phyloP scores from a whole-genome alignment of 495 filamentous ascomycete genomes.

The Penicillium steckii region DNA sequence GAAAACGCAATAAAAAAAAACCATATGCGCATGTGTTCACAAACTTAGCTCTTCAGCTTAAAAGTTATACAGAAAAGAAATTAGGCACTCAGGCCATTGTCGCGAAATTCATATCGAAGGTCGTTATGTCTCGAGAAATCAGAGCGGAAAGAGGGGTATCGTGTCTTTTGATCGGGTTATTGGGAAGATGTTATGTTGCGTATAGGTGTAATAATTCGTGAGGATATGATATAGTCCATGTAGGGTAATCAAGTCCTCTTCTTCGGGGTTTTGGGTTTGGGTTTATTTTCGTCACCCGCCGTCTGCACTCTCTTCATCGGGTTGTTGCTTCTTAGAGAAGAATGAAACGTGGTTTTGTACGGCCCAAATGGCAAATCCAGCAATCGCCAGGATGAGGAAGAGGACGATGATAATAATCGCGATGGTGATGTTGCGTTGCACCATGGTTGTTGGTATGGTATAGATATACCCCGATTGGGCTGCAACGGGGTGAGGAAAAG shows the following conservation, averaged over 20 bases:
- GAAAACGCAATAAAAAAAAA: neutral
- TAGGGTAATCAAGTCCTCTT: neutral
- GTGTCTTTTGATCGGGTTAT: slow-evolving; percentile 1
- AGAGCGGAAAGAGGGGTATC: slow-evolving; percentile 7
- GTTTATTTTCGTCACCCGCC: slow-evolving; percentile 17
- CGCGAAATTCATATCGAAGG: neutral
- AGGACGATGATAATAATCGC: slow-evolving; percentile 80
- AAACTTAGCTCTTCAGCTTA: neutral
- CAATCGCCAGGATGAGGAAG: slow-evolving; percentile 68
- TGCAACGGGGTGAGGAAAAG: too few species aligned
- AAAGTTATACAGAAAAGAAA: neutral
- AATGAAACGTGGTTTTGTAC: slow-evolving; percentile 44
- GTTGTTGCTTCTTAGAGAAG: slow-evolving; percentile 32
- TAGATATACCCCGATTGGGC: slow-evolving; percentile 4
- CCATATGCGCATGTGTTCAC: neutral
- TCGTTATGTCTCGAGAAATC: neutral
- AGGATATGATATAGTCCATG: neutral
- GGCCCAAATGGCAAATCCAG: slow-evolving; percentile 67
- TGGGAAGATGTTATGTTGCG: neutral
- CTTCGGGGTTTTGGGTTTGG: neutral
- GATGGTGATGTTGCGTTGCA: slow-evolving; percentile 74
- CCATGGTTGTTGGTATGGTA: slow-evolving; percentile 35
- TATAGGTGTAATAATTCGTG: neutral
- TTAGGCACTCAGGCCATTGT: neutral
- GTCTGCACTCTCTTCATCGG: slow-evolving; percentile 45